Evolutionary conservation across 2,329 filamentous ascomycete genomes (phyloP), one percentile per base, ranked within the genome.

Genomic region (Aspergillus hiratsukae): DNA sequence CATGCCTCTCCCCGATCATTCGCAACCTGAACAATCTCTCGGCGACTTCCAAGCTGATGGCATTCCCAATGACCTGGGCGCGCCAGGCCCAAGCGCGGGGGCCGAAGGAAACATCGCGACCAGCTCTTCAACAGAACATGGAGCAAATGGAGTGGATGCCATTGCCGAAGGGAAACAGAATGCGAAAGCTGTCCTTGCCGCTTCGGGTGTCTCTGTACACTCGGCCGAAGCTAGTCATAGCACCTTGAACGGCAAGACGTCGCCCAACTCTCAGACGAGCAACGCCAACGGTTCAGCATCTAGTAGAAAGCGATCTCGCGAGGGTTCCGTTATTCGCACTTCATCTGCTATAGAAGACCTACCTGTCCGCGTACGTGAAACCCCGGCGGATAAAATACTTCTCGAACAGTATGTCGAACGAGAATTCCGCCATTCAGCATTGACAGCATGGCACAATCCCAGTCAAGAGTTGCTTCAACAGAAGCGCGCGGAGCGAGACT

Each of bases 401-500:
- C 76, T 89, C 40, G 80, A 87, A 51, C 80, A 85, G 65, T 88
- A 88, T 72, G 80, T 86, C 51, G 80, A 83, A 62, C 83, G 85
- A 66, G 86, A 89, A 66, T 78, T 86, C 48, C 66, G 83, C 3
- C 80, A 86, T 66, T 79, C 80, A 27, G 81, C 84, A 31, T 74
- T 86, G 58, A 69, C 74, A 40, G 76, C 77, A 8, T 75, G 75
- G 53, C 79, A 82, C 48, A 78, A 81, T 52, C 78, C 81, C 37
- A 80, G 80, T 53, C 81, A 83, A 60, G 79, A 81, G 51, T 74
- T 86, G 55, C 81, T 87, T 61, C 80, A 81, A 62, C 79, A 84
- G 63, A 88, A 87, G 75, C 83, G 83, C 62, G 79, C 83, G 51
- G 87, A 88, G 74, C 82, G 86, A 57, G 82, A 87, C 58, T 87